These are phyloP conservation scores for Beauveria brongniartii DNA, from an alignment of 2,329 filamentous ascomycete genomes.

Conservation along the genomic window DNA sequence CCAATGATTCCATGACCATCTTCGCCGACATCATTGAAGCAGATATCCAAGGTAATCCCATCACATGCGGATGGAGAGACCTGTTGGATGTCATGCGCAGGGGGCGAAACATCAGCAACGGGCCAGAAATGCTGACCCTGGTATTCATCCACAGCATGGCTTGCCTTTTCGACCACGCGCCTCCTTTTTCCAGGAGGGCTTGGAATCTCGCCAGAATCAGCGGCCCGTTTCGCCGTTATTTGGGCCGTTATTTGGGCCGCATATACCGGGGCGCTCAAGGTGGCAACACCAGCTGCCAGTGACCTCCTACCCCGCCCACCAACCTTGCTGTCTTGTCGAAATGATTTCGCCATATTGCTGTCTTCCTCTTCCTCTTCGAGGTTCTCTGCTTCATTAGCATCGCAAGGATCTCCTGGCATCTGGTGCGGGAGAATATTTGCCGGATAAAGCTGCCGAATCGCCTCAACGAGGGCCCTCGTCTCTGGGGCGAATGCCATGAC, in stretches of 20 bases:
- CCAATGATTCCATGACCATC: neutral
- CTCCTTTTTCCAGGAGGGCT: conserved; percentile 17
- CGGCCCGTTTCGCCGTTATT: conserved; percentile 24
- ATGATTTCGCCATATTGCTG: conserved; percentile 16
- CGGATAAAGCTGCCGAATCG: conserved; percentile 40
- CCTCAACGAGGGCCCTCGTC: conserved; percentile 35
- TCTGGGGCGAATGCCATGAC: conserved; percentile 35
- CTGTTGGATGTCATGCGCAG: neutral
- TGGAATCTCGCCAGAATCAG: conserved; percentile 16
- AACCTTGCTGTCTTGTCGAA: conserved; percentile 15
- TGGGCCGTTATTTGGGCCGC: conserved; percentile 29
- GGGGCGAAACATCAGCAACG: neutral
- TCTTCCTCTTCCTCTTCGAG: conserved; percentile 13
- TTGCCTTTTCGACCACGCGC: neutral
- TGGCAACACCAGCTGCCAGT: conserved; percentile 36
- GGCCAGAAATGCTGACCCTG: neutral
- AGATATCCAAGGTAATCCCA: neutral
- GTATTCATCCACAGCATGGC: neutral
- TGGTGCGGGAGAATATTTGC: neutral
- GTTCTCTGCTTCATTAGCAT: neutral
- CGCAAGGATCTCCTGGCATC: conserved; percentile 8
- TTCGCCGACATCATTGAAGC: neutral
- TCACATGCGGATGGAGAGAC: neutral
- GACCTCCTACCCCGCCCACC: conserved; percentile 22
- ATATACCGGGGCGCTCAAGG: conserved; percentile 45